These are phyloP conservation scores for Penicillium odoratum DNA, from an alignment of 495 filamentous ascomycete genomes.

Conservation along the genomic window DNA sequence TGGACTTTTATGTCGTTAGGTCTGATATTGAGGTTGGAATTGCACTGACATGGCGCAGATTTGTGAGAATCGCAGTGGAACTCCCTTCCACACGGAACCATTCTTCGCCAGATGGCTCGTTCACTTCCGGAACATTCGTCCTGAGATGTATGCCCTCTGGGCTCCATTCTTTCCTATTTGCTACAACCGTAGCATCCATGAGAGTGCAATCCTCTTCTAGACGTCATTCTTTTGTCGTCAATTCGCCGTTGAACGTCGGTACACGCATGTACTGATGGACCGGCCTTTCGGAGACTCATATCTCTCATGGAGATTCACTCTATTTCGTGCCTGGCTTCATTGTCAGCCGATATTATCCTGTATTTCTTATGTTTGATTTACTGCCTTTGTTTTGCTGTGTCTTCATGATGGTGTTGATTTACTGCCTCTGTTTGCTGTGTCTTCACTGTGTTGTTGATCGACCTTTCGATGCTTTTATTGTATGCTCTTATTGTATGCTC, in stretches of 20 bases:
- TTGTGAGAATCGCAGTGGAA: slow-evolving; percentile 28
- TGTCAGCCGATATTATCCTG: neutral
- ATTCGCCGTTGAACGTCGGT: neutral
- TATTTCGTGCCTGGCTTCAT: neutral
- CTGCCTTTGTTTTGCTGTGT: too few relatives aligned
- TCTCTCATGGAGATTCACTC: neutral
- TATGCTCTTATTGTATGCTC: too few relatives aligned
- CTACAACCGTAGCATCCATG: slow-evolving; percentile 33
- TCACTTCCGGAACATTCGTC: slow-evolving; percentile 22
- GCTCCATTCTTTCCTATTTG: slow-evolving; percentile 38
- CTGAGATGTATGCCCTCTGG: slow-evolving; percentile 35
- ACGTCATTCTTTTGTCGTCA: neutral
- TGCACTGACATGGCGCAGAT: slow-evolving; percentile 12
- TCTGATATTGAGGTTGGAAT: neutral
- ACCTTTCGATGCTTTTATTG: too few relatives aligned
- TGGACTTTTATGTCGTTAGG: neutral
- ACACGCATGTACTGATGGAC: neutral
- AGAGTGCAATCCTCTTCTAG: slow-evolving; percentile 24
- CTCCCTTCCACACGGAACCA: slow-evolving; percentile 33
- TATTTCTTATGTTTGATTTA: neutral
- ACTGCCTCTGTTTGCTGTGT: too few relatives aligned
- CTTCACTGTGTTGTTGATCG: too few relatives aligned
- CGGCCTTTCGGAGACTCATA: neutral
- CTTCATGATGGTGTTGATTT: too few relatives aligned
- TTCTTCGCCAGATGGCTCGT: slow-evolving; percentile 39